These are phyloP conservation scores for Leishmania amazonensis DNA, from an alignment of 208 protist genomes.

Conservation along the genomic window DNA sequence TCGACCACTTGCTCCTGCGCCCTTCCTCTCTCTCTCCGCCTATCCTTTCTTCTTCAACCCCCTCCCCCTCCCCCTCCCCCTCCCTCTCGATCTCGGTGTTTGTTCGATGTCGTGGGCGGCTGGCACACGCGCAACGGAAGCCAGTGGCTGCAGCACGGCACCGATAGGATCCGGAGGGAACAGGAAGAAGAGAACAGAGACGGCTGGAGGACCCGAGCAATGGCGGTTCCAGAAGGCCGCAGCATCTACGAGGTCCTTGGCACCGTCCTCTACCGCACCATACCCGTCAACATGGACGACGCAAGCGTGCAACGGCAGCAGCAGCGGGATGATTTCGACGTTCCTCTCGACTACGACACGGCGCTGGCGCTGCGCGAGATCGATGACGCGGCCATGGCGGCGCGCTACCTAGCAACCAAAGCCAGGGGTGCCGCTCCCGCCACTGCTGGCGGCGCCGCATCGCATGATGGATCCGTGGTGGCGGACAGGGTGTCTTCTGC, in stretches of 20 bases:
- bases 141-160: neutral
- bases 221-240: conserved; percentile 40
- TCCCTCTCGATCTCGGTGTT: neutral
- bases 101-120: neutral
- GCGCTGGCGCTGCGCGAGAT: conserved; percentile 22
- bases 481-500: neutral
- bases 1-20: no score
- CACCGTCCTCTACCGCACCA: conserved; percentile 68
- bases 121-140: neutral
- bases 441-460: neutral
- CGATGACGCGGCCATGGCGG: conserved; percentile 6
- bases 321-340: conserved; percentile 5
- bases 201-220: conserved; percentile 7
- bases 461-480: neutral
- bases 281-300: conserved; percentile 34
- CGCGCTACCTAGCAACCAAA: neutral
- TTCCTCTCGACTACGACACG: conserved; percentile 30
- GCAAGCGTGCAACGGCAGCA: conserved; percentile 7
- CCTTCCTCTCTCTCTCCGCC: no score
- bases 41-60: no score
- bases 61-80: neutral
- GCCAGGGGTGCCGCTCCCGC: neutral
- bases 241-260: conserved; percentile 75
- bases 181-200: neutral
- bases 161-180: neutral